Evolutionary conservation across 257 asterid species (phyloP), one percentile per base, ranked within the genome.

Genomic region (Scutellaria galericulata): DNA sequence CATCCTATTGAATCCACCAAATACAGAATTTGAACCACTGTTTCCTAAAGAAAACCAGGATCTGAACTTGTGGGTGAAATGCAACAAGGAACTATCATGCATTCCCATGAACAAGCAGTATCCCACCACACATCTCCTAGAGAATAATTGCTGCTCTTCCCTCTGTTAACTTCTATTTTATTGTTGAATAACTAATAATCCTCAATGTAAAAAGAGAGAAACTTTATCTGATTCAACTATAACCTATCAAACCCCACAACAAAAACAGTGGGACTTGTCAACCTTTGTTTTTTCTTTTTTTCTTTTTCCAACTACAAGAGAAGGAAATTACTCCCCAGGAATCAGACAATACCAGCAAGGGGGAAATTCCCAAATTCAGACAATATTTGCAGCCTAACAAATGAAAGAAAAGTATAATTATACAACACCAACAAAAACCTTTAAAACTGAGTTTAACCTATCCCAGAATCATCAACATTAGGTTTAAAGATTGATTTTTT

Each of bases 401-500:
- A 39, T 65, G 54, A 61, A 42, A 60, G 70, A 65, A 65, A 53
- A 60, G 47, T 57, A 72, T 40, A 55, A 51, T 37, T 7, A n/a
- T 75, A 74, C 66, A 80, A 42, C 77, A 73, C 55, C 72, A 72
- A 39, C 44, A 73, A 75, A 63, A 56, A 1, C 74, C 45, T 78
- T 66, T 14, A 76, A 69, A 78, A 71, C 58, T 59, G 68, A 73
- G 66, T 75, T 92, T 84, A 89, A 79, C 91, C 91, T 58, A 87
- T 82, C 80, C 94, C 92, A 71, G 92, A 90, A 84, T 87, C 92
- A 67, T 82, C 83, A 76, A 88, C 83, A 81, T 52, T 80, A 41
- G 78, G 62, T 65, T 71, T 86, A 86, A 86, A 84, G 79, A 73
- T 75, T 64, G 76, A 81, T 4, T 65, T 76, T 84, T 84, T 80